Base-by-base conservation (phyloP, 2,329 filamentous ascomycete species). In the Paecilomyces formosus region DNA sequence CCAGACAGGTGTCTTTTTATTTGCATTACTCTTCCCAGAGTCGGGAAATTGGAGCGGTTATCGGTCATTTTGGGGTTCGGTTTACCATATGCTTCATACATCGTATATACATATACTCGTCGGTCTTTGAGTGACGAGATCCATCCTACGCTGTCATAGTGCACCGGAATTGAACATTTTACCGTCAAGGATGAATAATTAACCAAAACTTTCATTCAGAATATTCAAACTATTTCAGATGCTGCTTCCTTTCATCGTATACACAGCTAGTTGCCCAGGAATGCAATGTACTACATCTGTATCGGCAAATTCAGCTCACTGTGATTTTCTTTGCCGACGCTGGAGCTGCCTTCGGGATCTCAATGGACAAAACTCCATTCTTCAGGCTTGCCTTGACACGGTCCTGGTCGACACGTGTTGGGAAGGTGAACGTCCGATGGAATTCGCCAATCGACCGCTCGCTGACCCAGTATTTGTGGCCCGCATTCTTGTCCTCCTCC, bases 371-470 rank as follows among this genome's bases (percentile, higher is more conserved):
- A 55, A 85, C 77, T 21, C 82, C 82, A 65, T 84, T 78, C 74
- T 81, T 83, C 69, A 85, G 67, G 54, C 74, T 79, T 18, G 82
- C 82, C 73, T 79, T 83, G 62, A 85, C 82, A 13, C 69, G 74
- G 33, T 84, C 81, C 65, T 83, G 81, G 60, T 85, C 78, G 52
- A 85, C 78, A 33, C 78, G 72, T 3, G 72, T 72, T 2, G 82
- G 81, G 74, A 85, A 85, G 59, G 71, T 76, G 71, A 85, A 85
- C 53, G 74, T 75, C 63, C 82, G 76, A 55, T 80, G 76, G 72
- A 85, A 85, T 33, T 79, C 76, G 60, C 82, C 82, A n/a, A 82
- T 76, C 1, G 75, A 78, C 62, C 82, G 80, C 68, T 85, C 82
- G 57, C 74, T 78, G 57, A 84, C 76, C 82, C 82, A 85, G 72